Conservation (phyloP, 1,139 yeast genomes). For the Hemisphaericaspora subhashii region DNA sequence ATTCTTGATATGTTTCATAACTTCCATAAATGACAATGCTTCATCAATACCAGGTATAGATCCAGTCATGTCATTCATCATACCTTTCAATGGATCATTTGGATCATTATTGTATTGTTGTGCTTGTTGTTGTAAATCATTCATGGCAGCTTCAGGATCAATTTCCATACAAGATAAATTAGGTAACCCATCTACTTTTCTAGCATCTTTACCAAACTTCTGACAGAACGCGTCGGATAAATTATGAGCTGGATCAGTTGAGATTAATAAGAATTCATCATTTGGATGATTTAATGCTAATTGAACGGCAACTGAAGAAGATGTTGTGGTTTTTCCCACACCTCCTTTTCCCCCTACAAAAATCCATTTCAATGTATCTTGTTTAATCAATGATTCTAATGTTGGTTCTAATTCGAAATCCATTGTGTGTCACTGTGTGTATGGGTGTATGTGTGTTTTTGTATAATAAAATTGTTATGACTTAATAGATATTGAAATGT, state of each 20-base stretch:
- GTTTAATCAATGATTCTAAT: slow-evolving; percentile 60
- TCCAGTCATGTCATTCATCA: slow-evolving; percentile 91
- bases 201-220: slow-evolving; percentile 94
- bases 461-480: background rate
- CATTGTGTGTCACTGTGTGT: slow-evolving; percentile 22
- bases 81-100: slow-evolving; percentile 59
- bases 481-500: background rate
- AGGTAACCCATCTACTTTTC: slow-evolving; percentile 83
- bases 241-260: slow-evolving; percentile 98
- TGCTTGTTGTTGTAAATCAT: slow-evolving; percentile 74
- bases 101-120: slow-evolving; percentile 56
- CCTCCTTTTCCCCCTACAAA: slow-evolving; percentile 99
- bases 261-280: slow-evolving; percentile 81
- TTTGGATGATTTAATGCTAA: slow-evolving; percentile 76
- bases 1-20: slow-evolving; percentile 88
- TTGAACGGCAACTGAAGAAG: slow-evolving; percentile 93
- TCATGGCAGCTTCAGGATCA: slow-evolving; percentile 92
- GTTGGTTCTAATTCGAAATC: slow-evolving; percentile 63
- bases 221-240: slow-evolving; percentile 97
- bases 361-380: slow-evolving; percentile 85
- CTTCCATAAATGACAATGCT: slow-evolving; percentile 96
- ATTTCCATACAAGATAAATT: slow-evolving; percentile 97
- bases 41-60: slow-evolving; percentile 98
- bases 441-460: slow-evolving; percentile 2
- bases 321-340: slow-evolving; percentile 97